A percentile compares a stretch with the other conserved stretches of the same genome.
Evolutionary conservation across 2,329 filamentous ascomycete species (phyloP).

Genomic region (Phaeomoniella chlamydospora): DNA sequence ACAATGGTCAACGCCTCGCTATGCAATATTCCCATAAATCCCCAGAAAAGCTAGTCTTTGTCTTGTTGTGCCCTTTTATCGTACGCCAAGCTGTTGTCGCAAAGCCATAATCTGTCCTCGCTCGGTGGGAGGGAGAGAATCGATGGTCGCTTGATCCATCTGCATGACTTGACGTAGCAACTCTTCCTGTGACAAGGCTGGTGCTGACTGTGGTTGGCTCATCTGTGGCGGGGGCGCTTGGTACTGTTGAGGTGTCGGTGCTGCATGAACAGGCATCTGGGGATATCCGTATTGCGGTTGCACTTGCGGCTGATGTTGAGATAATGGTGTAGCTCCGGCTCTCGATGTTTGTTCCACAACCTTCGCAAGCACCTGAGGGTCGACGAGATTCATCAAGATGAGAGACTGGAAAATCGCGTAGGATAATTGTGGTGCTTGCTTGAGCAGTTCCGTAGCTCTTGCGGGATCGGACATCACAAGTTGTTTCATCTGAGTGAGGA

Average conservation of each 20-base stretch:
- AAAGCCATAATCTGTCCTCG: slow-evolving; percentile 67
- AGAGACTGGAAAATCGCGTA: slow-evolving; percentile 94
- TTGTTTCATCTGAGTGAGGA: slow-evolving; percentile 86
- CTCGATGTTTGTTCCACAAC: slow-evolving; percentile 54
- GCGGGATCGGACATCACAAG: slow-evolving; percentile 69
- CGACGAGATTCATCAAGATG: slow-evolving; percentile 82
- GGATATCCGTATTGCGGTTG: slow-evolving; percentile 10
- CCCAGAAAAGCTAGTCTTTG: too few relatives aligned
- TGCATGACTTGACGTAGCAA: slow-evolving; percentile 70
- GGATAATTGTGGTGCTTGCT: slow-evolving; percentile 78
- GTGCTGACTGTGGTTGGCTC: slow-evolving; percentile 20
- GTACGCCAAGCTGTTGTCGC: slow-evolving; percentile 41
- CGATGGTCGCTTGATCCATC: slow-evolving; percentile 67
- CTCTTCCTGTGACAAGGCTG: slow-evolving; percentile 42
- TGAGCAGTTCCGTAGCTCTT: slow-evolving; percentile 72
- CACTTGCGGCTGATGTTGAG: slow-evolving; percentile 14
- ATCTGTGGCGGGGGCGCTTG: slow-evolving; percentile 9
- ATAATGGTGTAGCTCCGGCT: slow-evolving; percentile 18
- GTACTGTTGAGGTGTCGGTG: slow-evolving; percentile 20
- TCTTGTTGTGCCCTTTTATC: slow-evolving; percentile 5
- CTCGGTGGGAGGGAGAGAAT: slow-evolving; percentile 60
- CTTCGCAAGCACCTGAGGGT: slow-evolving; percentile 64
- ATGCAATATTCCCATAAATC: too few relatives aligned
- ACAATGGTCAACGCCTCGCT: too few relatives aligned
- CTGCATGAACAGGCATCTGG: slow-evolving; percentile 12